Conservation (phyloP, 192 early-diverging fungal species). For the Coemansia sp. region DNA sequence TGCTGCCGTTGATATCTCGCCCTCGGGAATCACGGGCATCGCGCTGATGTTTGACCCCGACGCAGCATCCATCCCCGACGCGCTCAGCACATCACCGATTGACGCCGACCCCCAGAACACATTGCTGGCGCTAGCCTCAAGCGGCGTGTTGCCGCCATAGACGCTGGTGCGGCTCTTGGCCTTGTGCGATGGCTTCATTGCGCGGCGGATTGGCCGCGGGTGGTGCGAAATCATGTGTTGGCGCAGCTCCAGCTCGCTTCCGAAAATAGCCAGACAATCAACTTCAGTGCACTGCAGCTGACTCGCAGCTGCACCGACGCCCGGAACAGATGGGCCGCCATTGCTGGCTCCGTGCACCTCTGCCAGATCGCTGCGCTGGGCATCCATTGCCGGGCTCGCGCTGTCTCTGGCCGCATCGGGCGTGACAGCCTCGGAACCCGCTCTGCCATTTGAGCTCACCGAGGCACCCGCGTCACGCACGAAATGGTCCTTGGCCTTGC, state of each 20-base stretch:
- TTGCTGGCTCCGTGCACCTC: neutral
- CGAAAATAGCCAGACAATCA: slow-evolving; percentile 31
- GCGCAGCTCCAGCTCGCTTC: slow-evolving; percentile 27
- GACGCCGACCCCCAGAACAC: slow-evolving; percentile 26
- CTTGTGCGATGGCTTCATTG: slow-evolving; percentile 33
- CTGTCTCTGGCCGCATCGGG: neutral
- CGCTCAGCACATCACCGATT: slow-evolving; percentile 20
- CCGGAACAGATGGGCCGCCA: neutral
- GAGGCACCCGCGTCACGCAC: neutral
- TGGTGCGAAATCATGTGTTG: slow-evolving; percentile 33
- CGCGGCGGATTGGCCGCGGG: slow-evolving; percentile 46
- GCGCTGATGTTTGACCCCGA: neutral
- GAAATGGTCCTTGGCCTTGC: slow-evolving; percentile 43
- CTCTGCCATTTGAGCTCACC: neutral
- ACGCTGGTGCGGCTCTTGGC: slow-evolving; percentile 10
- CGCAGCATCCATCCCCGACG: neutral
- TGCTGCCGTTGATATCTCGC: neutral
- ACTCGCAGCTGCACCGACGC: too few relatives aligned
- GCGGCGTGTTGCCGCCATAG: slow-evolving; percentile 15
- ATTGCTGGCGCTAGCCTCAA: neutral
- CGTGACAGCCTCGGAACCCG: neutral
- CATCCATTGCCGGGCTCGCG: neutral
- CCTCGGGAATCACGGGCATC: slow-evolving; percentile 7
- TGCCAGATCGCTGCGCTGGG: neutral
- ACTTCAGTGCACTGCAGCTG: slow-evolving; percentile 41